Evolutionary conservation across 2,329 filamentous ascomycete species (phyloP), one percentile per base, ranked within the genome.

Genomic region (Trichoderma sp.): DNA sequence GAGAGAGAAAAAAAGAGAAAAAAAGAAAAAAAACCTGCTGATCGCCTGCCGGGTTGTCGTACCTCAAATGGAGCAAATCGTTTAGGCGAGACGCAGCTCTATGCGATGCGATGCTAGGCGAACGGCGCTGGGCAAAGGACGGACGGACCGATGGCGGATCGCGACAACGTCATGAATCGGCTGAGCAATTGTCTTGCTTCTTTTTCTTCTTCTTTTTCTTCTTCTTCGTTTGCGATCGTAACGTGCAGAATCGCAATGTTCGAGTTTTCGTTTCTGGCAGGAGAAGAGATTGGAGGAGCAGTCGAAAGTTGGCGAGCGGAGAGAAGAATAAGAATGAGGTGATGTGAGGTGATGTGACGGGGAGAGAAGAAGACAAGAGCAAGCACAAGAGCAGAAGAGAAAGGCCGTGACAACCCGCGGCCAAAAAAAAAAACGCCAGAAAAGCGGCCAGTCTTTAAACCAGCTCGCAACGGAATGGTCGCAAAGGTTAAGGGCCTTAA

Each of bases 1-100:
- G n/a, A n/a, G n/a, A n/a, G n/a, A n/a, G n/a, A n/a, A n/a, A n/a
- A n/a, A n/a, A n/a, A n/a, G n/a, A n/a, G n/a, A n/a, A n/a, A n/a
- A n/a, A n/a, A n/a, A n/a, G n/a, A n/a, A 39, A 54, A 32, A 50
- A 50, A 27, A 27, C 42, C 50, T 56, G 52, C 61, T 64, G 61
- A 42, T 56, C 35, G 61, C 61, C 61, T 64, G 34, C 52, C 52
- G 50, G 56, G 34, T 27, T 56, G 61, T 56, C 61, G 61, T 34
- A 37, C 59, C 39, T 35, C 32, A 13, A 34, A 48, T 50, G 59
- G 59, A 59, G 59, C 32, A 63, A 25, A 13, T 34, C 19, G 42
- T 42, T 8, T 37, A 63, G 59, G 59, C 32, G 32, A 48, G 57
- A 60, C 42, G 57, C 25, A 34, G 59, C 45, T 52, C 48, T 25